A percentile compares a stretch with the other conserved stretches of the same genome.
Conservation (phyloP, 169 alveolate genomes). For the Cardiosporidium cionae region DNA sequence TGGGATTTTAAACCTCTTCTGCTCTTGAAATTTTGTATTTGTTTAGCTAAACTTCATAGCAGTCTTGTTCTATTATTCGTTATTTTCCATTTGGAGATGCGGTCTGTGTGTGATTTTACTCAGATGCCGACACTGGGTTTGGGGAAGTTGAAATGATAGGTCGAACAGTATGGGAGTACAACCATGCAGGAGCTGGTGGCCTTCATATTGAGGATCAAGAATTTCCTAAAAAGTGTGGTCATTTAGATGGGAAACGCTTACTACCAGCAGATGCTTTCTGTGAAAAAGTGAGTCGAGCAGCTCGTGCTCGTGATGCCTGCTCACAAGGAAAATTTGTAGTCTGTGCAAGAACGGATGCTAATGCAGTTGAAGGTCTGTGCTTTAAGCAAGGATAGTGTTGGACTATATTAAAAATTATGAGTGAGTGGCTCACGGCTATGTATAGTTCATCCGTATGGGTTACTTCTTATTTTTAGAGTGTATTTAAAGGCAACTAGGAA, state of each 20-base stretch:
- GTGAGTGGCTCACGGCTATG: not conserved
- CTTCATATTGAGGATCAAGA: conserved; percentile 79
- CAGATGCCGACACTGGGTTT: conserved; percentile 46
- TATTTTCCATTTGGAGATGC: no score
- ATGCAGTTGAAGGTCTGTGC: conserved; percentile 61
- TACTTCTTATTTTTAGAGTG: not conserved
- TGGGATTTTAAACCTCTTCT: no score
- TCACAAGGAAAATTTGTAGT: conserved; percentile 65
- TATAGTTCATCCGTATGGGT: not conserved
- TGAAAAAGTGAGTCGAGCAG: conserved; percentile 63
- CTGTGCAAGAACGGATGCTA: conserved; percentile 83
- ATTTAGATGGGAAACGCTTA: conserved; percentile 67
- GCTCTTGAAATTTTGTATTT: no score
- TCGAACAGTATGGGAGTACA: conserved; percentile 62
- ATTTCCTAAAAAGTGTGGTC: conserved; percentile 81
- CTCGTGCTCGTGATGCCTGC: conserved; percentile 45
- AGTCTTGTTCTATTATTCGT: no score
- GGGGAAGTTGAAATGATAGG: conserved; percentile 73
- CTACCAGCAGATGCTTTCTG: conserved; percentile 55
- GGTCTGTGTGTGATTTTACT: no score
- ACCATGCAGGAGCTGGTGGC: conserved; percentile 80
- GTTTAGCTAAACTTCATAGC: no score
- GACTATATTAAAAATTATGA: conserved; percentile 7
- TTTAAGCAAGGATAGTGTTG: conserved; percentile 45
- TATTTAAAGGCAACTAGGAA: not conserved